These are phyloP conservation scores for Diaporthe longicolla DNA, from an alignment of 2,329 filamentous ascomycete species.

Conservation along the genomic window DNA sequence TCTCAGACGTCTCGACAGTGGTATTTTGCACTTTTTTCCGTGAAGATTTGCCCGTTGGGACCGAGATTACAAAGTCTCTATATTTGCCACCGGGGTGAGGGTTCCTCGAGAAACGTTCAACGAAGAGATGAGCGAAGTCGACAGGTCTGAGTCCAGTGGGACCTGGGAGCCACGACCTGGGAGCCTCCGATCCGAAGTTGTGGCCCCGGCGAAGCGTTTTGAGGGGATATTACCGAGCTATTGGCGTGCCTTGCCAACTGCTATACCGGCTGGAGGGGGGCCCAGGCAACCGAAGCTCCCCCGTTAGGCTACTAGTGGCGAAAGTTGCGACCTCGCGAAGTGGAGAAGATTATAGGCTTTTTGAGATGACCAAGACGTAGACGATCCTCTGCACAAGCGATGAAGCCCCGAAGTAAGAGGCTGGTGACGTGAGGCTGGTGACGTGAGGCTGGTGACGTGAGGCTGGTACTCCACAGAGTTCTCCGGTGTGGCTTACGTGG, in stretches of 20 bases:
- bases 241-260: background rate
- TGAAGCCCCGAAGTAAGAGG: constrained; percentile 56
- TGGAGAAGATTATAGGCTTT: constrained; percentile 51
- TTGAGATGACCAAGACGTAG: constrained; percentile 49
- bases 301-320: constrained; percentile 53
- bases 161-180: no score
- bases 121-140: background rate
- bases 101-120: background rate
- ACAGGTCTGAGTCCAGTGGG: no score
- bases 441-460: constrained; percentile 42
- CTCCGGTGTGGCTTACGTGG: background rate
- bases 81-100: background rate
- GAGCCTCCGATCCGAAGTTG: background rate
- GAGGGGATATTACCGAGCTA: no score
- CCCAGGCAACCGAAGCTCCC: background rate
- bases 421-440: constrained; percentile 33
- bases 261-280: background rate
- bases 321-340: constrained; percentile 54
- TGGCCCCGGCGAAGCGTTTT: background rate
- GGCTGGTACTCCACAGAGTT: constrained; percentile 30
- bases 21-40: background rate
- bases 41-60: no score
- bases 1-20: background rate
- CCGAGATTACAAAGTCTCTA: no score
- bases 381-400: constrained; percentile 55